Evolutionary conservation across 2,329 filamentous ascomycete species (phyloP), one percentile per base, ranked within the genome.

Genomic region (Trichophyton benhamiae): DNA sequence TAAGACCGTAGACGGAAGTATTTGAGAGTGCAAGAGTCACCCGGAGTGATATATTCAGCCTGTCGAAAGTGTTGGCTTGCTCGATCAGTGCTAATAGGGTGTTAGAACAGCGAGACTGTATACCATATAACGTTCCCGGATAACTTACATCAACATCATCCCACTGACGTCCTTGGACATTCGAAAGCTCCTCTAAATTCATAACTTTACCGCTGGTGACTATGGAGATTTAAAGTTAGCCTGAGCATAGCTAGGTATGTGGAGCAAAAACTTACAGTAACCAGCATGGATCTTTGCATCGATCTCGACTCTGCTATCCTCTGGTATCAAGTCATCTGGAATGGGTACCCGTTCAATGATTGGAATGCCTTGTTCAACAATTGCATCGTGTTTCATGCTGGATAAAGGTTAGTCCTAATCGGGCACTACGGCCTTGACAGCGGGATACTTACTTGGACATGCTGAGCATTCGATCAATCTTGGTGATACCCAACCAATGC

Each of bases 401-500:
- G 60, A 27, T 13, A 36, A 17, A 36, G 15, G 9, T 58, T 42
- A 44, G 11, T 13, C 20, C n/a, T 15, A 41, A 3, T 25, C 27
- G 2, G 20, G 11, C 11, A 30, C 20, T 17, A 20, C 3, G 9
- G 25, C 3, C 13, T 25, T 33, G 58, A 30, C 7, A 8, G 8
- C 30, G 17, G n/a, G 11, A 49, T 15, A 20, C 17, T 49, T 72
- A 88, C 86, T 97, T 95, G 76, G 89, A 95, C 94, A 97, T 97
- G 78, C 89, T 95, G 68, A 96, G 79, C 94, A 97, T 99, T 63
- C 91, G 83, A 74, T 99, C 94, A 71, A 99, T 97, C 81, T 97
- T 97, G 72, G 88, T 94, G 72, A 99, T 96, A 64, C 94, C 94
- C 33, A 99, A 83, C 94, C 94, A 97, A 76, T 97, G 94, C 60